Conservation (phyloP, 768 basidiomycete genomes). For the Calocera viscosa region DNA sequence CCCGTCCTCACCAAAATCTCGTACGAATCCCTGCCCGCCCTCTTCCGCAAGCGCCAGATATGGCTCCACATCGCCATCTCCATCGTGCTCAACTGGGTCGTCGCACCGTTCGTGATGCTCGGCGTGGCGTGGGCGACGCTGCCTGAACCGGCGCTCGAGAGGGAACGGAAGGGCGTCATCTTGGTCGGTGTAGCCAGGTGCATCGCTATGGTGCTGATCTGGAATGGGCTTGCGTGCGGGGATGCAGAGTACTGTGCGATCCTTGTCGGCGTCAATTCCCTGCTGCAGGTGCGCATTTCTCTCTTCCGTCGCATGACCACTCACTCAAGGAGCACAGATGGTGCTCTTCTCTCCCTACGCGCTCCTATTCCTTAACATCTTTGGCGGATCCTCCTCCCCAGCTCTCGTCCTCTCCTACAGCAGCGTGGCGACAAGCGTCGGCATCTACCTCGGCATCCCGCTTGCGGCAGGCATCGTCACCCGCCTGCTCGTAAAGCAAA, state of each 20-base stretch:
- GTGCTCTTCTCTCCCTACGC: constrained; percentile 62
- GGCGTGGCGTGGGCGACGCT: constrained; percentile 74
- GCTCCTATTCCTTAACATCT: constrained; percentile 58
- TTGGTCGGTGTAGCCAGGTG: constrained; percentile 67
- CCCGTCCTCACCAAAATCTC: constrained; percentile 45
- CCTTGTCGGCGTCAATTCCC: constrained; percentile 65
- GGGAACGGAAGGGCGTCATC: constrained; percentile 67
- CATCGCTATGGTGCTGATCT: constrained; percentile 66
- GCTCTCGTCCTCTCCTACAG: constrained; percentile 43
- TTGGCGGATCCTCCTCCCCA: constrained; percentile 36
- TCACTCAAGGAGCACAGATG: constrained; percentile 27
- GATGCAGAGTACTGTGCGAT: constrained; percentile 64
- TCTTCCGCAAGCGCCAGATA: constrained; percentile 41
- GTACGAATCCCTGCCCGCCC: constrained; percentile 52
- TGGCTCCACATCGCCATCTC: constrained; percentile 62
- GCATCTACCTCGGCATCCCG: constrained; percentile 76
- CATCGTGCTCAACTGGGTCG: constrained; percentile 62
- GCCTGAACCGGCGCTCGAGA: constrained; percentile 49
- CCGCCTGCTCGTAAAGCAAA: constrained; percentile 39
- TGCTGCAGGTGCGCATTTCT: constrained; percentile 39
- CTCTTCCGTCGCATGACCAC: not conserved
- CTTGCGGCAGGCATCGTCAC: constrained; percentile 60
- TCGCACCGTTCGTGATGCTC: constrained; percentile 76
- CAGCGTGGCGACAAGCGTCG: constrained; percentile 49
- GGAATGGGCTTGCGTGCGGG: constrained; percentile 63